A percentile compares a stretch with the other conserved stretches of the same genome.
phyloP scores from a whole-genome alignment of 108 stramenopile genomes.

The Conticribra guillardii region DNA sequence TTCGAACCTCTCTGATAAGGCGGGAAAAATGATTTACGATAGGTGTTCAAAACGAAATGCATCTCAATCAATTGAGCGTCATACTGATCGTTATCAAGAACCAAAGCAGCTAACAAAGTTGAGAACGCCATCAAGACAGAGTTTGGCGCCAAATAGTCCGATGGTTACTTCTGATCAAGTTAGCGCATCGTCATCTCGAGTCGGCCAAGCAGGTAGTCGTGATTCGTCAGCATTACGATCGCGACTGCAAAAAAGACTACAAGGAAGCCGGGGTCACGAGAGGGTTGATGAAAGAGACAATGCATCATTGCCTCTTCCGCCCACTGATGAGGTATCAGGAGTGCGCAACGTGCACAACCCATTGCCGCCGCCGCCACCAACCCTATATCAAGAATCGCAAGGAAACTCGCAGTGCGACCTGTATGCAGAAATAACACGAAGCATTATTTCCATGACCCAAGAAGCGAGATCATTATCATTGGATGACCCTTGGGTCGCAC shows the following conservation, averaged over 20 bases:
- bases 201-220: too few species aligned
- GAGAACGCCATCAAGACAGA: slow-evolving; percentile 31
- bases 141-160: too few species aligned
- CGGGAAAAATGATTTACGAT: slow-evolving; percentile 60
- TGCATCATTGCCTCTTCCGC: background rate
- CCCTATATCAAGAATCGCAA: too few species aligned
- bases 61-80: slow-evolving; percentile 6
- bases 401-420: background rate
- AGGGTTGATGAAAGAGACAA: slow-evolving; percentile 1
- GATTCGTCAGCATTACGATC: too few species aligned
- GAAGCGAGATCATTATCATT: background rate
- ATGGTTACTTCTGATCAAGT: too few species aligned
- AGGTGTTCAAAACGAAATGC: slow-evolving; percentile 36
- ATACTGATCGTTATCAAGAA: slow-evolving; percentile 19
- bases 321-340: too few species aligned
- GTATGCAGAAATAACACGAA: background rate
- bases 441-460: background rate
- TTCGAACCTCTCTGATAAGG: slow-evolving; percentile 53
- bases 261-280: slow-evolving; percentile 3
- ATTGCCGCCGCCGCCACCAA: too few species aligned
- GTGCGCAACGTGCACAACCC: too few species aligned
- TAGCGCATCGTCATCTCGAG: too few species aligned
- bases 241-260: slow-evolving; percentile 4
- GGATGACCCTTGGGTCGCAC: background rate
- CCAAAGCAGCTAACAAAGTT: slow-evolving; percentile 1